These are phyloP conservation scores for Camellia granthamiana DNA, from an alignment of 148 eudicot species.

Conservation along the genomic window DNA sequence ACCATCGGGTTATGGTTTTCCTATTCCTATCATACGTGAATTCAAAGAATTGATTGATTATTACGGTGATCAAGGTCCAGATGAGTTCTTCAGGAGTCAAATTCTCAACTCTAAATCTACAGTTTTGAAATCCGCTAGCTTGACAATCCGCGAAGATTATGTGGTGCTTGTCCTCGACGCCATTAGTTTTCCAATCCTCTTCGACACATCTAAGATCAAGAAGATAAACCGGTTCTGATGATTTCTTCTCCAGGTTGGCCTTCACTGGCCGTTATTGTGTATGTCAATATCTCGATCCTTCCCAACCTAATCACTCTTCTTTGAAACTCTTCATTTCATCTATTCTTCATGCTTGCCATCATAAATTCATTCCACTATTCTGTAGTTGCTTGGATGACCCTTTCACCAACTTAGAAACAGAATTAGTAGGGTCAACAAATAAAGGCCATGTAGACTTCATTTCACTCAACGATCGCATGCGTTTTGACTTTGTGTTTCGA, in stretches of 20 bases:
- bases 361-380: slow-evolving; percentile 32
- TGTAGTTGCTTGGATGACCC: slow-evolving; percentile 13
- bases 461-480: slow-evolving; percentile 23
- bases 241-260: slow-evolving; percentile 46
- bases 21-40: too few species aligned
- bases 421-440: slow-evolving; percentile 4
- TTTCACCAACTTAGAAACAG: slow-evolving; percentile 31
- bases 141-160: too few species aligned
- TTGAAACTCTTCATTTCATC: slow-evolving; percentile 33
- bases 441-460: slow-evolving; percentile 30
- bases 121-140: too few species aligned
- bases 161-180: too few species aligned
- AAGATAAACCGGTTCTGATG: slow-evolving; percentile 42
- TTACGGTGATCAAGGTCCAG: too few species aligned
- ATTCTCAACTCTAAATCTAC: too few species aligned
- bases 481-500: slow-evolving; percentile 44
- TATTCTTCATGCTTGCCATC: slow-evolving; percentile 18
- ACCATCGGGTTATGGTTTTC: too few species aligned
- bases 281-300: slow-evolving; percentile 55
- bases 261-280: slow-evolving; percentile 48
- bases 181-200: slow-evolving; percentile 36
- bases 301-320: slow-evolving; percentile 38
- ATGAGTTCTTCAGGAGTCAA: too few species aligned
- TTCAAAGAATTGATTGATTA: too few species aligned
- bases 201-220: slow-evolving; percentile 54